A percentile compares a stretch with the other conserved stretches of the same genome.
phyloP scores from a whole-genome alignment of 2,329 filamentous ascomycete genomes.

The Penicillium griseofulvum region DNA sequence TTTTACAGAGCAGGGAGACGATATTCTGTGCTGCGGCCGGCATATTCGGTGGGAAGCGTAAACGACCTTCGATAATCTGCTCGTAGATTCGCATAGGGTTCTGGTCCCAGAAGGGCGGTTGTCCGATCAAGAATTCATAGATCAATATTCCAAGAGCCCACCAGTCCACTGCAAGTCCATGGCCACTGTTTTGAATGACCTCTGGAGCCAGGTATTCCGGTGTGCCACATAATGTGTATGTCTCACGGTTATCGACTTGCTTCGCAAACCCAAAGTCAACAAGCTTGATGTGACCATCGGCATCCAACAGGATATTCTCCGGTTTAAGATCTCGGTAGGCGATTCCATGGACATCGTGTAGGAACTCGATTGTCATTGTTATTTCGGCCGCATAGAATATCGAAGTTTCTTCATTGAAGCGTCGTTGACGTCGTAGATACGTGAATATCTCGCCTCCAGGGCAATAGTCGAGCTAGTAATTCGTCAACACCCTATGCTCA shows the following conservation, averaged over 20 bases:
- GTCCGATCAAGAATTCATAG: slow-evolving; percentile 66
- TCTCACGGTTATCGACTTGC: slow-evolving; percentile 57
- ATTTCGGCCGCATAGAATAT: slow-evolving; percentile 68
- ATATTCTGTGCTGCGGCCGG: slow-evolving; percentile 59
- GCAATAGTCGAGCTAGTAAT: slow-evolving; percentile 60
- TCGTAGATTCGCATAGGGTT: slow-evolving; percentile 69
- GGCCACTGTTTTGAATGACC: slow-evolving; percentile 64
- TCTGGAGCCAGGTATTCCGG: slow-evolving; percentile 67
- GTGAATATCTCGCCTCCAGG: slow-evolving; percentile 67
- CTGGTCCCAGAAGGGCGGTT: slow-evolving; percentile 67
- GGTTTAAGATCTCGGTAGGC: slow-evolving; percentile 66
- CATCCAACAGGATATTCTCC: slow-evolving; percentile 65
- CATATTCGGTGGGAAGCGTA: slow-evolving; percentile 62
- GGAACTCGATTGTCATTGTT: slow-evolving; percentile 61
- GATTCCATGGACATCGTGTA: slow-evolving; percentile 63
- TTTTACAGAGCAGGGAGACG: slow-evolving; percentile 61
- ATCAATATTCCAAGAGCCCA: slow-evolving; percentile 67
- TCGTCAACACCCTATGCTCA: slow-evolving; percentile 17
- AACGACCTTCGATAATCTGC: slow-evolving; percentile 62
- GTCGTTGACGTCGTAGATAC: slow-evolving; percentile 60
- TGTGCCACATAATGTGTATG: slow-evolving; percentile 65
- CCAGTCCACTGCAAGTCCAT: slow-evolving; percentile 66
- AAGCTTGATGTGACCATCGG: slow-evolving; percentile 63
- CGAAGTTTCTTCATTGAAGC: slow-evolving; percentile 62
- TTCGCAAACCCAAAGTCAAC: slow-evolving; percentile 69